Evolutionary conservation across 257 asterid genomes (phyloP), one percentile per base, ranked within the genome.

Genomic region (Striga asiatica): DNA sequence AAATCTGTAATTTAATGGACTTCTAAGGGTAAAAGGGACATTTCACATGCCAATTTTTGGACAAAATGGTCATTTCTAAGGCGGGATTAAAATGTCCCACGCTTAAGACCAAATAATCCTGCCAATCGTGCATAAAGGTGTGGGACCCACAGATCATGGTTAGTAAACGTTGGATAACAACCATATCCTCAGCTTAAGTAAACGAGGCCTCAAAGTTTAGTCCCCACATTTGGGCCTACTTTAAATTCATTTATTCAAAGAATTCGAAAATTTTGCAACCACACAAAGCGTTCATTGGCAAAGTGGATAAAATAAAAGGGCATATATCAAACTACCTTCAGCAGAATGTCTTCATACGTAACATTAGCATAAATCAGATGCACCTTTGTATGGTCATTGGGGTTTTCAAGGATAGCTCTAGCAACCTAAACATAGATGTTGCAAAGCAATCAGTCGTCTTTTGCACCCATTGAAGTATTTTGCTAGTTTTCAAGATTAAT

Each of bases 351-450:
- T 47, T 91, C 98, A 9, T 56, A 61, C 4, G 95, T 76, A 52
- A 91, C 95, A 73, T 91, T 91, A 61, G 95, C 98, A 71, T 91
- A 91, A 18, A 91, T 78, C 66, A 91, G 76, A 64, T 84, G 81
- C 77, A 91, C 81, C 76, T 58, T 87, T 8, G 96, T 91, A 20
- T 45, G 72, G 76, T 87, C 98, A 3, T 28, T 71, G 23, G 94
- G 89, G 68, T 87, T 82, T 56, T 91, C 97, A 20, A 91, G 76
- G 71, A 91, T 82, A 28, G 97, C 96, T 76, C 96, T 71, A 19
- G 95, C 62, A 74, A 91, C 98, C 96, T 91, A 69, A 65, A 64
- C 11, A 50, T 13, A 47, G 37, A 12, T 21, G n/a, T n/a, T n/a
- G n/a, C n/a, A 37, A 28, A 38, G 32, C 18, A 0, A 16, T 13